Conservation (phyloP, 371 early-diverging fungal species). For the Smittium culicis region DNA sequence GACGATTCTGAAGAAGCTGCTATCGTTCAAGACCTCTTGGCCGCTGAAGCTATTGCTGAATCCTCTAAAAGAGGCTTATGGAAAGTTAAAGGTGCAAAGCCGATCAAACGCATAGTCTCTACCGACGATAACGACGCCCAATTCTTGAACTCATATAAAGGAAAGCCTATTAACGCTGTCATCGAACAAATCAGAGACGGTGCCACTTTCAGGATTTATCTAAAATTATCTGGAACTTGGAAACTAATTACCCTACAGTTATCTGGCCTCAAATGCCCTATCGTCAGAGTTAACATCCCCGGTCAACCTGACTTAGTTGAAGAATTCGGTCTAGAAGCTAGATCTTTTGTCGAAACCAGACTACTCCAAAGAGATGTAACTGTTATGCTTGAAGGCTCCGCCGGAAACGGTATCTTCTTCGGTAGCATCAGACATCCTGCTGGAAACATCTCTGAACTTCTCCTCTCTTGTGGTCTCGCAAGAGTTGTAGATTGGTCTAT, state of each 20-base stretch:
- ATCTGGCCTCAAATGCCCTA: constrained; percentile 79
- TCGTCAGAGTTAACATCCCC: constrained; percentile 57
- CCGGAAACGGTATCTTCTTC: constrained; percentile 41
- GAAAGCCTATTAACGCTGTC: constrained; percentile 64
- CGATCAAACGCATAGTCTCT: constrained; percentile 24
- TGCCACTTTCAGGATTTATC: constrained; percentile 62
- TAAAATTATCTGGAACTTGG: constrained; percentile 46
- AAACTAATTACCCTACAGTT: constrained; percentile 65
- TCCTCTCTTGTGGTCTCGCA: constrained; percentile 70
- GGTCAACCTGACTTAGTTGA: constrained; percentile 60
- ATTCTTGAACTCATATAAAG: constrained; percentile 70
- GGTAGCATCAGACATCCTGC: constrained; percentile 65
- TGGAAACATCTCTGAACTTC: constrained; percentile 83
- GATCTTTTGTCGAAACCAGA: constrained; percentile 77
- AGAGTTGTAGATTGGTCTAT: constrained; percentile 81
- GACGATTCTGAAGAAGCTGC: constrained; percentile 17
- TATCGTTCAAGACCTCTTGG: constrained; percentile 38
- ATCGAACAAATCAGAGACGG: constrained; percentile 90
- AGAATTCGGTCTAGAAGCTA: constrained; percentile 85
- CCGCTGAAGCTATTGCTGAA: constrained; percentile 60
- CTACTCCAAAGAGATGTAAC: constrained; percentile 81
- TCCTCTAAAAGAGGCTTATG: constrained; percentile 61
- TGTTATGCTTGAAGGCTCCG: constrained; percentile 55
- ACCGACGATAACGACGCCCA: constrained; percentile 52
- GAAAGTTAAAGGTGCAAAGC: constrained; percentile 37